These are phyloP conservation scores for Suillus occidentalis DNA, from an alignment of 768 basidiomycete genomes.

Conservation along the genomic window DNA sequence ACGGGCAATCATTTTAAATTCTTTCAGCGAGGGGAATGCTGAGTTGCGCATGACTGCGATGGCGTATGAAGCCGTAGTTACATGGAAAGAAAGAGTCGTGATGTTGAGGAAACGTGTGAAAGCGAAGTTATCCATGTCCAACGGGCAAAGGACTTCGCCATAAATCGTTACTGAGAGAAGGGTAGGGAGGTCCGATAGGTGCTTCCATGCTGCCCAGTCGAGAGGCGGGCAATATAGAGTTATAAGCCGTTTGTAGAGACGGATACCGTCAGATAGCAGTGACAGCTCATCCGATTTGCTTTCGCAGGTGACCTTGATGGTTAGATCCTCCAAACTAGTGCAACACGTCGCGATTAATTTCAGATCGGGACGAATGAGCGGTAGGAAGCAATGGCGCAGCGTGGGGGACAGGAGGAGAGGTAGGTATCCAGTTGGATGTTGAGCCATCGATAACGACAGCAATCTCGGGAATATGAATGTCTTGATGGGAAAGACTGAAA, in stretches of 20 bases:
- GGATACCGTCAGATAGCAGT: background rate
- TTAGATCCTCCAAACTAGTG: background rate
- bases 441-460: background rate
- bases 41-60: background rate
- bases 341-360: background rate
- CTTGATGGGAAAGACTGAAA: background rate
- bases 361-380: background rate
- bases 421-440: background rate
- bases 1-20: background rate
- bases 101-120: background rate
- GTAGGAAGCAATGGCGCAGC: background rate
- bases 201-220: slow-evolving; percentile 1
- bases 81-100: slow-evolving; percentile 1
- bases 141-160: background rate
- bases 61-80: background rate
- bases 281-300: background rate
- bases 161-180: background rate
- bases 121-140: background rate
- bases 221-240: slow-evolving; percentile 1
- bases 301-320: background rate
- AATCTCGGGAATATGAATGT: background rate
- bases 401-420: background rate
- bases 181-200: background rate
- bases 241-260: background rate
- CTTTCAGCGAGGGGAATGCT: background rate